A percentile compares a stretch with the other conserved stretches of the same genome.
These are phyloP conservation scores for Zasmidium angulare DNA, from an alignment of 2,329 filamentous ascomycete genomes.

Conservation along the genomic window DNA sequence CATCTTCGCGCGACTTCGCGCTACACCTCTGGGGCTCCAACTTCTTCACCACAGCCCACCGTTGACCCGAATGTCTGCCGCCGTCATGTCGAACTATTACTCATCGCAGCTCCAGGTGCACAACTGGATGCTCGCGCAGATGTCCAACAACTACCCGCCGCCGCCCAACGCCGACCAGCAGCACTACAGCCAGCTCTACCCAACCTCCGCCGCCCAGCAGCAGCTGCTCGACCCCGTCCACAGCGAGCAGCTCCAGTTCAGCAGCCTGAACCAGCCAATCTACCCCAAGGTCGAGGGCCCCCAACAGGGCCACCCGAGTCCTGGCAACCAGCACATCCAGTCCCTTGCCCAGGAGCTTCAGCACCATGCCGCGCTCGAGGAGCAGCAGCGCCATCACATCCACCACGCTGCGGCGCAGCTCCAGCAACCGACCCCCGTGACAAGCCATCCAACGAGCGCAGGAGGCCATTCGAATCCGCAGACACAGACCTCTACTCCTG, in stretches of 20 bases:
- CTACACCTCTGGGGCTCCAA: constrained; percentile 17
- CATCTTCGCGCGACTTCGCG: constrained; percentile 26
- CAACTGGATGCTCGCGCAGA: constrained; percentile 37
- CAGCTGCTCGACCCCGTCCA: constrained; percentile 34
- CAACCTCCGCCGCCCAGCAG: constrained; percentile 31
- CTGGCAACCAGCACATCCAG: constrained; percentile 34
- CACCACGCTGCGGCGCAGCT: constrained; percentile 31
- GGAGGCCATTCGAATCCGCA: constrained; percentile 24
- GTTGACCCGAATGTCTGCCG: constrained; percentile 32
- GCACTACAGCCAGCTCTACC: constrained; percentile 37
- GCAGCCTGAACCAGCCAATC: constrained; percentile 33
- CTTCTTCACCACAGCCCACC: constrained; percentile 10
- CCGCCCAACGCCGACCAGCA: constrained; percentile 36
- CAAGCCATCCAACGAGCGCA: constrained; percentile 25
- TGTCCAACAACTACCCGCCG: constrained; percentile 36
- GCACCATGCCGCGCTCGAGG: constrained; percentile 30
- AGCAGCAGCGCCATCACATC: constrained; percentile 31
- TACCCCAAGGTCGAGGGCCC: constrained; percentile 37
- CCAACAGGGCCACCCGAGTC: constrained; percentile 23
- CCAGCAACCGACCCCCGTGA: constrained; percentile 26
- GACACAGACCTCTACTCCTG: constrained; percentile 23
- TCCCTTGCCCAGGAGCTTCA: constrained; percentile 31
- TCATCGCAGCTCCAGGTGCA: constrained; percentile 35
- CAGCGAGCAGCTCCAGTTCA: constrained; percentile 36
- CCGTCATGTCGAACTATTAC: constrained; percentile 35